A percentile compares a stretch with the other conserved stretches of the same genome.
Conservation (phyloP, 1,139 yeast species). For the Diutina rugosa region DNA sequence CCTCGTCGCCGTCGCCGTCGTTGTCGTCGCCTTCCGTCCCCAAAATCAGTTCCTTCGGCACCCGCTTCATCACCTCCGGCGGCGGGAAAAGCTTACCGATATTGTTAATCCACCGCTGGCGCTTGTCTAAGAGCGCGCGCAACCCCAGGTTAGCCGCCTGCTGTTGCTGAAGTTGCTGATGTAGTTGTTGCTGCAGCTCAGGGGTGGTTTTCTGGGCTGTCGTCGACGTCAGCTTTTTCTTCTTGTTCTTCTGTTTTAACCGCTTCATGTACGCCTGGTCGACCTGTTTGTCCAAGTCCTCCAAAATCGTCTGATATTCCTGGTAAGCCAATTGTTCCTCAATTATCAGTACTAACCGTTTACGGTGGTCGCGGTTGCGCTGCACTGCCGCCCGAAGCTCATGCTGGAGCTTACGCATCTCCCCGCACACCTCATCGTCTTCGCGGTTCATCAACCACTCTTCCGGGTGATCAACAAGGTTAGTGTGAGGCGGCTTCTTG, state of each 20-base stretch:
- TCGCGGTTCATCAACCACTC: slow-evolving; percentile 73
- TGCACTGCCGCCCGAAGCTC: slow-evolving; percentile 50
- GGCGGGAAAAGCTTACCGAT: slow-evolving; percentile 75
- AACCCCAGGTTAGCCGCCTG: slow-evolving; percentile 66
- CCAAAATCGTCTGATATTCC: slow-evolving; percentile 80
- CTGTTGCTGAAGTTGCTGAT: slow-evolving; percentile 29
- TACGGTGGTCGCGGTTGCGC: slow-evolving; percentile 57
- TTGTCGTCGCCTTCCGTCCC: slow-evolving; percentile 16
- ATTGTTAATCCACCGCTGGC: slow-evolving; percentile 77
- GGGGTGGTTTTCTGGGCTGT: slow-evolving; percentile 26
- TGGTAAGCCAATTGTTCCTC: slow-evolving; percentile 93
- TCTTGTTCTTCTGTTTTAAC: slow-evolving; percentile 69
- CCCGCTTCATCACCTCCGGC: slow-evolving; percentile 59
- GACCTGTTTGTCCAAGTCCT: slow-evolving; percentile 90
- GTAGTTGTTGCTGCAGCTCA: slow-evolving; percentile 16
- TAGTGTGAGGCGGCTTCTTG: neutral
- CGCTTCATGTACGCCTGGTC: slow-evolving; percentile 89
- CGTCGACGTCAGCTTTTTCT: slow-evolving; percentile 38
- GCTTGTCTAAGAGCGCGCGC: slow-evolving; percentile 68
- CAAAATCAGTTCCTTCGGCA: slow-evolving; percentile 42
- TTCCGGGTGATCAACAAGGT: slow-evolving; percentile 31
- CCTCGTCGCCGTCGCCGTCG: slow-evolving; percentile 18
- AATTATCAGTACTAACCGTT: slow-evolving; percentile 54
- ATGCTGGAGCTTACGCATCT: slow-evolving; percentile 59
- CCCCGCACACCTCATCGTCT: slow-evolving; percentile 90